Evolutionary conservation across 2,329 filamentous ascomycete genomes (phyloP), one percentile per base, ranked within the genome.

Genomic region (Sporothrix luriei): DNA sequence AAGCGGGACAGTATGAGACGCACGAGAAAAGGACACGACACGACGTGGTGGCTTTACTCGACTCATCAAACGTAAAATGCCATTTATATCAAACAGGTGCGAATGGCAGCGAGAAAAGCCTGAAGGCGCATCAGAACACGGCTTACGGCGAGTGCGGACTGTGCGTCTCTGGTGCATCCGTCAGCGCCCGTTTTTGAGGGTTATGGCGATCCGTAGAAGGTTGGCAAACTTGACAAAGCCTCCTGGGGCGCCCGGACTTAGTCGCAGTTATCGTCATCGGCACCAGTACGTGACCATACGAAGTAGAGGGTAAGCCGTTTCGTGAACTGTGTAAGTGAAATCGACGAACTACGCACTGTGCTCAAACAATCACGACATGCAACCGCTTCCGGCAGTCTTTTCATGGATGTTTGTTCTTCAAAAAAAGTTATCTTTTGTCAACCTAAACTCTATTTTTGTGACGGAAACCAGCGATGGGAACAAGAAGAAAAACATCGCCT

Each of bases 191-290:
- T 19, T 59, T 40, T 59, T 38, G 19, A 38, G 55, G 55, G 29
- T 11, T 7, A 59, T 59, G 33, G 33, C n/a, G 55, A 59, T 40
- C 33, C 7, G 9, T 1, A 33, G 33, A 59, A 59, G n/a, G n/a
- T n/a, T n/a, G n/a, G n/a, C n/a, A 57, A 57, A 40, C 29, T 59
- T 59, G 29, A 29, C 55, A 55, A 54, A 4, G 51, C 51, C 26
- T 52, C 51, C 14, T 54, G 7, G 19, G 40, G 55, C 14, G 29
- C 55, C 51, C 55, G 55, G 55, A 59, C 55, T 59, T 59, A 59
- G 33, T 59, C 55, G 55, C 55, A 40, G 55, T 40, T 59, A 59
- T 59, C 55, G 21, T 33, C 55, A 59, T n/a, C 33, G 29, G 55
- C 29, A 19, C 55, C 55, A 59, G 21, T 29, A 16, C 19, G 10